These are phyloP conservation scores for Striga hermonthica DNA, from an alignment of 305 asterid genomes.

Conservation along the genomic window DNA sequence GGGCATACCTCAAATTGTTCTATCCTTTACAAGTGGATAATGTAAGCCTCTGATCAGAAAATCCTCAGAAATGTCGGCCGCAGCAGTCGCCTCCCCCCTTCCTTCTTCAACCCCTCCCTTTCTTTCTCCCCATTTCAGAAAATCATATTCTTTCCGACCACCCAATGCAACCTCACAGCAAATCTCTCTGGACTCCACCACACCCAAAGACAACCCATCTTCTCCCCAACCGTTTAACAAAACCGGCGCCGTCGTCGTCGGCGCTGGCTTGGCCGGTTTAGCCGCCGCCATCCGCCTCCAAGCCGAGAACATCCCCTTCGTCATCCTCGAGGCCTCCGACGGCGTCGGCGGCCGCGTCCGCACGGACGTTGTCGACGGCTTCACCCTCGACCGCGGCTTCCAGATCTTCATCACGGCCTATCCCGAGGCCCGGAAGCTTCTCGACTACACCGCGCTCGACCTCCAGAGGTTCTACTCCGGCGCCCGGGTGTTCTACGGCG, in stretches of 20 bases:
- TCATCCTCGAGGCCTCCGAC: slow-evolving; percentile 82
- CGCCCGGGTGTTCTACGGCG: slow-evolving; percentile 63
- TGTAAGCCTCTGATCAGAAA: not conserved
- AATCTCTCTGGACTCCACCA: slow-evolving; percentile 40
- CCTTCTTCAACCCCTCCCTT: slow-evolving; percentile 25
- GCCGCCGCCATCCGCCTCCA: slow-evolving; percentile 90
- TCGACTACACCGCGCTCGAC: slow-evolving; percentile 58
- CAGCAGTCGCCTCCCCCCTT: slow-evolving; percentile 32
- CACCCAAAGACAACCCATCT: slow-evolving; percentile 34
- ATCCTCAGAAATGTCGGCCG: slow-evolving; percentile 30
- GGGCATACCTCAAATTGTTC: no score
- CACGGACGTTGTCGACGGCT: slow-evolving; percentile 74
- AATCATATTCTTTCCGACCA: slow-evolving; percentile 30
- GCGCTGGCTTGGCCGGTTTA: slow-evolving; percentile 93
- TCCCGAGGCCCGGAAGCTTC: slow-evolving; percentile 71
- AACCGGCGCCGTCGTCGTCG: slow-evolving; percentile 69
- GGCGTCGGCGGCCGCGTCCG: slow-evolving; percentile 94
- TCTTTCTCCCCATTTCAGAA: slow-evolving; percentile 15
- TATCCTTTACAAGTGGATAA: no score
- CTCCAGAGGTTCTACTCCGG: slow-evolving; percentile 78
- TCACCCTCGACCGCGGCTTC: slow-evolving; percentile 89
- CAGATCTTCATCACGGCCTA: slow-evolving; percentile 92
- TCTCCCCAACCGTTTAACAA: slow-evolving; percentile 30
- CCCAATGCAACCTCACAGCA: slow-evolving; percentile 45
- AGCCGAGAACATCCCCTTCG: slow-evolving; percentile 62